Evolutionary conservation across 108 stramenopile genomes (phyloP).

Genomic region (Tribonema minus): DNA sequence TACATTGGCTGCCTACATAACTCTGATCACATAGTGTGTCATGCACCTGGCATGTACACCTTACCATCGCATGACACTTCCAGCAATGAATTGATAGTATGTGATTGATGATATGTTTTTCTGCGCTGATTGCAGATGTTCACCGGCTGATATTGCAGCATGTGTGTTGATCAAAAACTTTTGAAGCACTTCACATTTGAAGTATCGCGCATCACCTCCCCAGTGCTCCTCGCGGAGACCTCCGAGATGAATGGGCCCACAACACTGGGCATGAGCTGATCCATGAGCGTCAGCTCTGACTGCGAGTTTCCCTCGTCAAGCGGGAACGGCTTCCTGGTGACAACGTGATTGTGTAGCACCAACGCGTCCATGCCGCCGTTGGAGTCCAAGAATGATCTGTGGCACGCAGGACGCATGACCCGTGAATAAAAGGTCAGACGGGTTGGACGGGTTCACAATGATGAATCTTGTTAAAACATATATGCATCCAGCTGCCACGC

Average conservation of each 20-base stretch:
- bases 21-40: too few relatives aligned
- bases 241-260: constrained; percentile 12
- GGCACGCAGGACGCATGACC: too few relatives aligned
- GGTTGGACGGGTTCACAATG: background rate
- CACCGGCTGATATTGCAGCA: background rate
- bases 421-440: background rate
- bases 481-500: background rate
- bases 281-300: background rate
- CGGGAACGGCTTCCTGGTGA: constrained; percentile 20
- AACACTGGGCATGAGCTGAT: background rate
- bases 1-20: too few relatives aligned
- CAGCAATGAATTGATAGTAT: background rate
- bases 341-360: background rate
- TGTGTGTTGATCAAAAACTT: background rate
- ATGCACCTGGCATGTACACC: too few relatives aligned
- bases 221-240: background rate
- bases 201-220: background rate
- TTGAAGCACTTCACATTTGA: too few relatives aligned
- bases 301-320: background rate
- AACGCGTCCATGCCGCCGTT: constrained; percentile 28
- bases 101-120: background rate
- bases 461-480: background rate
- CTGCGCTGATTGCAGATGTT: background rate
- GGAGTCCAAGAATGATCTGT: constrained; percentile 14
- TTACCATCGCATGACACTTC: too few relatives aligned